These are phyloP conservation scores for Ogataea zsoltii DNA, from an alignment of 805 yeast genomes.

Conservation along the genomic window DNA sequence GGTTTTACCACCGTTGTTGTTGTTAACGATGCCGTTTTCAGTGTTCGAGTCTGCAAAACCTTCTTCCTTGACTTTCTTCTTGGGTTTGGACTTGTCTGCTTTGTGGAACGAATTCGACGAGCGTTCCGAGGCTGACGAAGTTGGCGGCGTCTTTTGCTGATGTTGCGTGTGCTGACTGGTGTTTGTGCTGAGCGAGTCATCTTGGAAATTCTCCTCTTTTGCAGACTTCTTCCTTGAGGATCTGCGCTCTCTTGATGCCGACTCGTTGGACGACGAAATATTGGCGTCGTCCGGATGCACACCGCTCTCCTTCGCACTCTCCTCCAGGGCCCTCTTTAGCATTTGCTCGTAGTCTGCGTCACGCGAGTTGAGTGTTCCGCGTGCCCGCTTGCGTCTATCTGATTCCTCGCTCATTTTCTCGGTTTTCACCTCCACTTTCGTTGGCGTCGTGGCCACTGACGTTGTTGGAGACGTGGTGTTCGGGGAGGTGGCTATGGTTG, in stretches of 20 bases:
- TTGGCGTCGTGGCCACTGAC: conserved; percentile 9
- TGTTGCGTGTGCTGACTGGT: conserved; percentile 9
- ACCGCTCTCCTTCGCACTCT: conserved; percentile 54
- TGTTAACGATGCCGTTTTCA: background rate
- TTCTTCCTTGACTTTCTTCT: conserved; percentile 20
- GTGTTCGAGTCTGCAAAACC: background rate
- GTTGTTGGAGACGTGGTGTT: conserved; percentile 9
- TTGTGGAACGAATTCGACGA: conserved; percentile 10
- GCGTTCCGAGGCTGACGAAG: conserved; percentile 23
- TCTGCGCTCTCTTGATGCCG: conserved; percentile 28
- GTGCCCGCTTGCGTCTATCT: conserved; percentile 27
- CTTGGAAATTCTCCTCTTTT: conserved; percentile 24
- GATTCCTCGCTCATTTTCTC: conserved; percentile 18
- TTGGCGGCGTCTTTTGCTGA: conserved; percentile 22
- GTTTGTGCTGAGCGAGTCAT: conserved; percentile 14
- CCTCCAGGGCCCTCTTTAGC: conserved; percentile 50
- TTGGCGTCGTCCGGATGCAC: conserved; percentile 38
- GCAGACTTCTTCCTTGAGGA: conserved; percentile 22
- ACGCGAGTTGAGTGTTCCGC: conserved; percentile 27
- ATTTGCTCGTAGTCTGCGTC: conserved; percentile 38
- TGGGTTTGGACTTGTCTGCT: conserved; percentile 17
- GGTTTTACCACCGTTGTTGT: background rate
- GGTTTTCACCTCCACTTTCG: conserved; percentile 16
- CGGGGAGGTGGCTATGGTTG: conserved; percentile 10
- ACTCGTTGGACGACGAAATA: conserved; percentile 33